Conservation (phyloP, 768 basidiomycete species). For the Rhodosporidiobolus odoratus region DNA sequence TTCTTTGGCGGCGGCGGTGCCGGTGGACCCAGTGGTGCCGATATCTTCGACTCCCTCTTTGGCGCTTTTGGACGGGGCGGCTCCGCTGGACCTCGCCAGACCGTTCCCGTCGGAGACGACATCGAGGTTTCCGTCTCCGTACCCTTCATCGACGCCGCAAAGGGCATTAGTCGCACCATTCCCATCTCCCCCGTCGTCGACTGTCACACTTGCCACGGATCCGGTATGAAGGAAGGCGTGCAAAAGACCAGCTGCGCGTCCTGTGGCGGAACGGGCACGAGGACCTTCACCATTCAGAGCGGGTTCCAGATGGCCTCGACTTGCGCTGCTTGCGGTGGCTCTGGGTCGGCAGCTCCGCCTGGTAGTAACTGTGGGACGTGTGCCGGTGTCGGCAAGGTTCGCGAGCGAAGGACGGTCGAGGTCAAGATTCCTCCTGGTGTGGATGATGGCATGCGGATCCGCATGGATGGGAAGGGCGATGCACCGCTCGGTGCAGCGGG, state of each 20-base stretch:
- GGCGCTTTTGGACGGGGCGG: conserved; percentile 54
- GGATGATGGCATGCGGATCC: conserved; percentile 89
- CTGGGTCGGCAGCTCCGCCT: conserved; percentile 71
- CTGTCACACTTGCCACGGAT: conserved; percentile 76
- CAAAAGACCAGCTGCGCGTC: conserved; percentile 70
- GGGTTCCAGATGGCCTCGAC: conserved; percentile 97
- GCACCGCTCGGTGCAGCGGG: conserved; percentile 61
- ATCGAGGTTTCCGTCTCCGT: conserved; percentile 70
- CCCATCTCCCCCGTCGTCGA: conserved; percentile 73
- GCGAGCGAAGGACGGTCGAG: conserved; percentile 66
- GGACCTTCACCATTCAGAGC: conserved; percentile 80
- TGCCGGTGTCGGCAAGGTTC: conserved; percentile 80
- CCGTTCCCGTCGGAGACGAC: conserved; percentile 55
- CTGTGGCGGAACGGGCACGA: conserved; percentile 80
- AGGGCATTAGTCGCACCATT: conserved; percentile 71
- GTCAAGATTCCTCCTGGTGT: conserved; percentile 85
- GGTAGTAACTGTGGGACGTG: conserved; percentile 73
- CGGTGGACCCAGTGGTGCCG: conserved; percentile 53
- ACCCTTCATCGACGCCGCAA: conserved; percentile 90
- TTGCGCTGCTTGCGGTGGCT: conserved; percentile 73
- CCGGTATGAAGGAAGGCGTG: conserved; percentile 78
- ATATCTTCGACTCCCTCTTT: conserved; percentile 59
- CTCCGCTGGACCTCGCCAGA: conserved; percentile 38
- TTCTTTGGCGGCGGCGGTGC: conserved; percentile 57
- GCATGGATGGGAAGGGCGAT: conserved; percentile 74